These are phyloP conservation scores for Paraphysoderma sedebokerense DNA, from an alignment of 371 early-diverging fungal genomes.

Conservation along the genomic window DNA sequence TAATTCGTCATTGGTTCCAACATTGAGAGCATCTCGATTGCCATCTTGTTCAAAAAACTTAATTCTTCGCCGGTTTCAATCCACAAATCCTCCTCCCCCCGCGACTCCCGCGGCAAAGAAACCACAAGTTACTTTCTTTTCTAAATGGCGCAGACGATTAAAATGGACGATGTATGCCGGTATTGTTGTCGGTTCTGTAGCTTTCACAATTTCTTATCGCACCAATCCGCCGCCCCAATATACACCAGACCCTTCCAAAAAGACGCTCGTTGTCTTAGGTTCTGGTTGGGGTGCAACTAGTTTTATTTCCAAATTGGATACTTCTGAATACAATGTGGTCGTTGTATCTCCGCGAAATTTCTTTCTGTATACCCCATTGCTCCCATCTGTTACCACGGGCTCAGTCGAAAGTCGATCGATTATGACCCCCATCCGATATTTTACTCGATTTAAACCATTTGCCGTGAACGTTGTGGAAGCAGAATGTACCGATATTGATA, in stretches of 20 bases:
- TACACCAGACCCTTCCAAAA: constrained; percentile 52
- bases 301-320: constrained; percentile 54
- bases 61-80: no score
- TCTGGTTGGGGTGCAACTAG: constrained; percentile 79
- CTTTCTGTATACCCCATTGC: constrained; percentile 81
- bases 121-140: no score
- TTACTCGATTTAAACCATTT: constrained; percentile 55
- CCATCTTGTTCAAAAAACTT: no score
- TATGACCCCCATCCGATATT: constrained; percentile 71
- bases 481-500: constrained; percentile 67
- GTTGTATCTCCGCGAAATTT: constrained; percentile 78
- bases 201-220: constrained; percentile 20
- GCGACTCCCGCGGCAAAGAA: no score
- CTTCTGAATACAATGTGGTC: constrained; percentile 55
- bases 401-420: constrained; percentile 68
- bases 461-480: constrained; percentile 70
- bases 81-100: no score
- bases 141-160: neutral
- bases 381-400: constrained; percentile 71
- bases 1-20: no score
- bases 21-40: no score
- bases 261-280: constrained; percentile 64
- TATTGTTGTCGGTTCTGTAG: neutral
- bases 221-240: constrained; percentile 47
- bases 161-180: neutral